Evolutionary conservation across 2,329 filamentous ascomycete species (phyloP), one percentile per base, ranked within the genome.

Genomic region (Epichloe sp.): DNA sequence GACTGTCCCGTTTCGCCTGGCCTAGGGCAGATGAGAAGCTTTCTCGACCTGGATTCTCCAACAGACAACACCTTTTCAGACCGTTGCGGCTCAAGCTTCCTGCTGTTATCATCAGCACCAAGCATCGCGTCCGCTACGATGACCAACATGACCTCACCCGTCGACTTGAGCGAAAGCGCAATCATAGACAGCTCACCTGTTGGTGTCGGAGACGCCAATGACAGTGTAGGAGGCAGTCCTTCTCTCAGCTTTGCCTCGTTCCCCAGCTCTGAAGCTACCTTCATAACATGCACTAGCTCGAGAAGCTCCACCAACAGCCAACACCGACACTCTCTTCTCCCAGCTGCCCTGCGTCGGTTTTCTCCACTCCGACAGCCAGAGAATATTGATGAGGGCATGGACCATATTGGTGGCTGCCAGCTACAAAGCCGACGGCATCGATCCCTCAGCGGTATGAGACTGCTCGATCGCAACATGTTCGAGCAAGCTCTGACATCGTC

Each of bases 251-350:
- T 46, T 50, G 48, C 34, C 48, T 48, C 40, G 41, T 52, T 50
- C n/a, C 55, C 46, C 50, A 56, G 40, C 48, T 53, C 36, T 55
- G 54, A 31, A 50, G 56, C 47, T 49, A 56, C 50, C 54, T 57
- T 48, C 56, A 59, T 42, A 54, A 58, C 44, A 53, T 62, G 34
- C 55, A 55, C 50, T 54, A 58, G 34, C 52, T 63, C 50, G 54
- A 53, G 34, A 45, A 50, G 50, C 52, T 53, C 44, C 49, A 48
- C 46, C 38, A 50, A 14, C 44, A 53, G 47, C 52, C 52, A 40
- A 36, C 44, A 41, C 17, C 43, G 26, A 42, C 57, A 35, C 47
- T 52, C 48, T 40, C 51, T 10, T 45, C 54, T 48, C 51, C 50
- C 36, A 54, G 60, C 47, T 34, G 21, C 17, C 10, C 44, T 37